phyloP scores from a whole-genome alignment of 1,284 basidiomycete species.

The Puccinia coronata region DNA sequence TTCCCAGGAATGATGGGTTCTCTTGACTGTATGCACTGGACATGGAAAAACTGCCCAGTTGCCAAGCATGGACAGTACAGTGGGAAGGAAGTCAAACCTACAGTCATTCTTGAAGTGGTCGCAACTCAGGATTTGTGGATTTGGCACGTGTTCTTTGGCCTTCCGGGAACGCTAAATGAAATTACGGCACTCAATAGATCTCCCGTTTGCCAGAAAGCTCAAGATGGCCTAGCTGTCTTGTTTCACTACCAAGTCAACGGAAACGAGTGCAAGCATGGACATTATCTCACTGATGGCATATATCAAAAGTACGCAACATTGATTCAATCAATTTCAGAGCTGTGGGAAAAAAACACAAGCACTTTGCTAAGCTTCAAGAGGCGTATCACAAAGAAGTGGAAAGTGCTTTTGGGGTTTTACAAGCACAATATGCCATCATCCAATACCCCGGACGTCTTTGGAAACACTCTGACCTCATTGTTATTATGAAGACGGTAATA shows the following conservation, averaged over 20 bases:
- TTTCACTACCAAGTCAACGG: slow-evolving; percentile 8
- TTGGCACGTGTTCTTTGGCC: too few species aligned
- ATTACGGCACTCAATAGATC: slow-evolving; percentile 5
- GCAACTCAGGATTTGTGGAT: slow-evolving; percentile 1
- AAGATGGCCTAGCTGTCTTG: not conserved
- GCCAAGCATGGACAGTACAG: slow-evolving; percentile 4
- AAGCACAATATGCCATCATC: not conserved
- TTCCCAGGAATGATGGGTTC: not conserved
- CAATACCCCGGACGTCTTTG: not conserved
- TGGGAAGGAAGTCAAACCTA: slow-evolving; percentile 19
- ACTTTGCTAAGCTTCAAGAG: slow-evolving; percentile 6
- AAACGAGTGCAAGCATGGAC: not conserved
- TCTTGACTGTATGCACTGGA: slow-evolving; percentile 27
- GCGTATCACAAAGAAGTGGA: slow-evolving; percentile 9
- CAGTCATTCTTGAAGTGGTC: slow-evolving; percentile 7
- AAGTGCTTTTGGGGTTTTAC: slow-evolving; percentile 18
- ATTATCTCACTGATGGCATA: slow-evolving; percentile 16
- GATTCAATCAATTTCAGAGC: not conserved
- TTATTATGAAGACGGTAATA: slow-evolving; percentile 14
- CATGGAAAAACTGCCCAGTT: slow-evolving; percentile 17
- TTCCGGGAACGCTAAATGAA: too few species aligned
- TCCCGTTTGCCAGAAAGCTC: not conserved
- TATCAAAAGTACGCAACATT: slow-evolving; percentile 3
- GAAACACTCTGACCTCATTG: not conserved
- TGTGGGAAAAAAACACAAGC: too few species aligned